Evolutionary conservation across 208 protist species (phyloP).

Genomic region (Wallacemonas sp.): DNA sequence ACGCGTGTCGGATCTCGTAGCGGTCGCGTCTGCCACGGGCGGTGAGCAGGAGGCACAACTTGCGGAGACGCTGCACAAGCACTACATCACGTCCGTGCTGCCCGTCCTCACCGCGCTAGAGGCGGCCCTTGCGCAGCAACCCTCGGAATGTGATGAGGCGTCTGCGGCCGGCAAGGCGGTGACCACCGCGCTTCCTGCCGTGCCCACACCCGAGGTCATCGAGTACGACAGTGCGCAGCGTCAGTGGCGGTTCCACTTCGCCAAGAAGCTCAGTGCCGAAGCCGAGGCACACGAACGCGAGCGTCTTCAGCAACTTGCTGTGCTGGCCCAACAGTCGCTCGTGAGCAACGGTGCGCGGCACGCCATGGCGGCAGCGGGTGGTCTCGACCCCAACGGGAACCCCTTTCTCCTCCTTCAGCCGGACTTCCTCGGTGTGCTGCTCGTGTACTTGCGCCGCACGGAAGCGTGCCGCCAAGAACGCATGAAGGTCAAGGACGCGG

Average conservation of each 20-base stretch:
- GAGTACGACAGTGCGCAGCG: slow-evolving; percentile 16
- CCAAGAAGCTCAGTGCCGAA: slow-evolving; percentile 19
- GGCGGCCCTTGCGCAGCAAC: not conserved
- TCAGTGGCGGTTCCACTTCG: slow-evolving; percentile 41
- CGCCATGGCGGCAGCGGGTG: not conserved
- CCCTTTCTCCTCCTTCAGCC: slow-evolving; percentile 50
- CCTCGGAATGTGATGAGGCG: not conserved
- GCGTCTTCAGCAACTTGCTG: not conserved
- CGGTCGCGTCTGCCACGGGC: not conserved
- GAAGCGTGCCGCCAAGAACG: too few species aligned
- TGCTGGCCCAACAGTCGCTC: slow-evolving; percentile 2
- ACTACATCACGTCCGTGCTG: not conserved
- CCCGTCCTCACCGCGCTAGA: not conserved
- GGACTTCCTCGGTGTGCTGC: slow-evolving; percentile 67
- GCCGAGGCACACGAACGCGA: slow-evolving; percentile 10
- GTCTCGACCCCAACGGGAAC: slow-evolving; percentile 30
- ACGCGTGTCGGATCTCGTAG: not conserved
- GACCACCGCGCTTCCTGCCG: slow-evolving; percentile 3
- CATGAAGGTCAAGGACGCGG: too few species aligned
- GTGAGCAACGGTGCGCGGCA: not conserved
- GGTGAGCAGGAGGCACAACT: too few species aligned
- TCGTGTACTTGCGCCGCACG: slow-evolving; percentile 70
- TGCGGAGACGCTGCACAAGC: not conserved
- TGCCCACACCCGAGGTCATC: slow-evolving; percentile 26
- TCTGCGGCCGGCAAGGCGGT: too few species aligned